phyloP scores from a whole-genome alignment of 2,329 filamentous ascomycete genomes.

The Arthrobotrys megalospora region DNA sequence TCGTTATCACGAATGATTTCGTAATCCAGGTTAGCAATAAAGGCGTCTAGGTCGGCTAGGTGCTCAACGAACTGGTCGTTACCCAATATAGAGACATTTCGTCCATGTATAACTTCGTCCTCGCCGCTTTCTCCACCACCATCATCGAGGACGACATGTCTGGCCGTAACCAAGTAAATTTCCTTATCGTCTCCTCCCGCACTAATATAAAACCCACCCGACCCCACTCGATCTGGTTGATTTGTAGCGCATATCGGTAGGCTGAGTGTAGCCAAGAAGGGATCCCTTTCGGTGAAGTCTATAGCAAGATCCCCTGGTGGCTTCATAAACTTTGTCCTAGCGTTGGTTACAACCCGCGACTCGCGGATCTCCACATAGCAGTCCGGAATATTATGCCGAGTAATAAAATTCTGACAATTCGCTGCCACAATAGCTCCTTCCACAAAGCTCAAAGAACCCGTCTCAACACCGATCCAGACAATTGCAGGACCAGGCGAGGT shows the following conservation, averaged over 20 bases:
- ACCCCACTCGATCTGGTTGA: not conserved
- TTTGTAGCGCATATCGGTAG: not conserved
- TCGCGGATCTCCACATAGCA: slow-evolving; percentile 11
- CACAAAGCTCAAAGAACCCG: not conserved
- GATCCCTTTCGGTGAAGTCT: not conserved
- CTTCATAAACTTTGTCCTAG: not conserved
- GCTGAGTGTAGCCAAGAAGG: not conserved
- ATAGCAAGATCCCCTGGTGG: not conserved
- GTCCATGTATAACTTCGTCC: no score
- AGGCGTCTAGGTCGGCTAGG: no score
- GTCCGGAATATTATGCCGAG: not conserved
- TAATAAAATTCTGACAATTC: not conserved
- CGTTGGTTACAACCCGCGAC: slow-evolving; percentile 1
- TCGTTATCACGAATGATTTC: no score
- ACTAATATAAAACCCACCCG: slow-evolving; percentile 12
- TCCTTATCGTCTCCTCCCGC: slow-evolving; percentile 3
- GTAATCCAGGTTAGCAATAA: no score
- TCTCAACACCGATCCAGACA: slow-evolving; percentile 9
- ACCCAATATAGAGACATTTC: no score
- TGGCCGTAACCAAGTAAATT: slow-evolving; percentile 11
- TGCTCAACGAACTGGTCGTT: no score
- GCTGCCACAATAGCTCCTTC: not conserved
- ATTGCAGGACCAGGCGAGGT: slow-evolving; percentile 1
- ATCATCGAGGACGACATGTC: not conserved
- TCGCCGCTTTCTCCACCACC: not conserved